Evolutionary conservation across 164 flowering plant genomes (phyloP), one percentile per base, ranked within the genome.

Genomic region (Macadamia tetraphylla): DNA sequence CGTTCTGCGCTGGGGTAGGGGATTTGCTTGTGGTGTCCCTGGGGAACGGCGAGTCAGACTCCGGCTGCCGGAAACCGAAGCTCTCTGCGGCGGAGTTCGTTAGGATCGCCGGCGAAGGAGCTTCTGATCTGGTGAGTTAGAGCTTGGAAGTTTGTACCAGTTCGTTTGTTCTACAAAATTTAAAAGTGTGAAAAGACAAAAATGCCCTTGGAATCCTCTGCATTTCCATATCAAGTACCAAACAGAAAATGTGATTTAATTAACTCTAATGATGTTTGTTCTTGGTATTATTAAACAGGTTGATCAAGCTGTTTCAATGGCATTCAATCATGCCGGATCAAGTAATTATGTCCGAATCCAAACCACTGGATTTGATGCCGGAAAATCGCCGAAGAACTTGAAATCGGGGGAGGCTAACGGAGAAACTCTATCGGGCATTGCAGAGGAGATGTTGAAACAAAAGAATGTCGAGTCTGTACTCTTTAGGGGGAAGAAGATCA

Each of bases 261-360:
- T 43, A 4, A 11, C 51, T 7, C 3, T 46, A 46, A 46, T 46
- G 1, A 8, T 8, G 3, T 46, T 8, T 46, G 9, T 46, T 46
- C 3, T 11, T 8, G 3, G 1, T 46, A 1, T 46, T 46, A 46
- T 35, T 35, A 35, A 35, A 46, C 51, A 46, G 51, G 51, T 89
- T n/a, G 98, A 93, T 81, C 94, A 91, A 30, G 81, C 94, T 18
- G 94, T 91, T 6, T 86, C 96, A 46, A 85, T 89, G 94, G 97
- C 98, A 0, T 93, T 91, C 66, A 94, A 94, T 3, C 91, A 85
- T 68, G 69, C 76, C 71, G 77, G 88, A 60, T 83, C 86, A 74
- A 80, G 77, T 69, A 91, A 88, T 72, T 93, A 93, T 71, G 87
- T 93, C 60, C 87, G 98, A 0, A 79, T 93, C 65, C 98, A 93